These are phyloP conservation scores for Aspergillus cavernicola DNA, from an alignment of 495 filamentous ascomycete genomes.

Conservation along the genomic window DNA sequence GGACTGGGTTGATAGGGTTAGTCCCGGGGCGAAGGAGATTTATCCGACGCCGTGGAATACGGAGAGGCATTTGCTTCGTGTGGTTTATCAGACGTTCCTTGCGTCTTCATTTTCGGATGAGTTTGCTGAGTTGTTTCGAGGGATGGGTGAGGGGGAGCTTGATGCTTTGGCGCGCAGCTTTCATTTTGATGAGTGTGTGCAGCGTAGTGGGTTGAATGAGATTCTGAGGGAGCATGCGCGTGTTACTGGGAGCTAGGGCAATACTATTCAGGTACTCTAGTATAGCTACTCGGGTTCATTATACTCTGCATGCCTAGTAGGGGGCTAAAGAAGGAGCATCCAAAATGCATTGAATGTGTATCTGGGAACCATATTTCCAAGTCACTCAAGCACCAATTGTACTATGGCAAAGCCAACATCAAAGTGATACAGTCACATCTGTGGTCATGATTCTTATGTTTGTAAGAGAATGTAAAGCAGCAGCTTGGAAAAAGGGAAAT, in stretches of 20 bases:
- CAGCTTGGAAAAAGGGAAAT: no score
- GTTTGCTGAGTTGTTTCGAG: conserved; percentile 55
- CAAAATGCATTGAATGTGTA: no score
- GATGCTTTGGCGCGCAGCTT: conserved; percentile 56
- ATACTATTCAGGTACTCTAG: no score
- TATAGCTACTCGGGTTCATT: no score
- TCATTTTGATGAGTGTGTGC: conserved; percentile 53
- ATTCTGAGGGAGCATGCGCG: conserved; percentile 36
- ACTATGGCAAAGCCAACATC: no score
- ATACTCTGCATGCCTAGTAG: no score
- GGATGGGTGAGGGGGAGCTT: conserved; percentile 49
- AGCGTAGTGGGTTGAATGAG: conserved; percentile 53
- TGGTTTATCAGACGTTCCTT: conserved; percentile 51
- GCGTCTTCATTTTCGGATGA: conserved; percentile 51
- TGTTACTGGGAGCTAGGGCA: not conserved
- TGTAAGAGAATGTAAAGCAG: no score
- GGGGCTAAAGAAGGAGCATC: no score
- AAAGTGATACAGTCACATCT: no score
- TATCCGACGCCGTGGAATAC: conserved; percentile 57
- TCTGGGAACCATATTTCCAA: no score
- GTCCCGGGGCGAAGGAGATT: conserved; percentile 36
- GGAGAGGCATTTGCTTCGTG: conserved; percentile 51
- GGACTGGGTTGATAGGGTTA: conserved; percentile 39
- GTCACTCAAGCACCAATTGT: no score
- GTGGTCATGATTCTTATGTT: no score